Base-by-base conservation (phyloP, 192 early-diverging fungal genomes). In the Rhizoclosmatium globosum region DNA sequence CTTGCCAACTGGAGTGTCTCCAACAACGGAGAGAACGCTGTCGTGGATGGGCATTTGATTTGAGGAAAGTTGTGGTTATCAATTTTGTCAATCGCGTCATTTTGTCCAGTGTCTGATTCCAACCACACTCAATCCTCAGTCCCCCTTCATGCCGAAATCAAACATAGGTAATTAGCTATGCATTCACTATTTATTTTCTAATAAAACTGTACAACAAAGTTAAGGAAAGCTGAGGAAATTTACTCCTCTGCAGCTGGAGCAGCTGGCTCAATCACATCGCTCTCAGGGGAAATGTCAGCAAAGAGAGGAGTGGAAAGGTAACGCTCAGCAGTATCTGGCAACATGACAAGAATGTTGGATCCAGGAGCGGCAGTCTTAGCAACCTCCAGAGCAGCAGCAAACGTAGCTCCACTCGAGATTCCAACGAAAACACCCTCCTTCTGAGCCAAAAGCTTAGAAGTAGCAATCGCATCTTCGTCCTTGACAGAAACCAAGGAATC, bases 361-460 rank as follows among this genome's bases (percentile, higher is more conserved):
- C 82, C 82, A 38, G 69, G 46, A 4, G 72, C 64, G 21, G 82
- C 79, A 9, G n/a, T 80, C 46, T 70, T 39, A 45, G 82, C 82
- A 46, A 83, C 41, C 23, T 81, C n/a, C 47, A 83, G 58, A 11
- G 74, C 82, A 50, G 47, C 80, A 42, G 48, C 47, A 56, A 81
- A 80, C 1, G 79, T 82, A 45, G 82, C 82, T 46, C 82, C 82
- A 15, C 46, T 67, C 44, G 46, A 58, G 50, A 83, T 82, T 38
- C 82, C 82, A 38, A 59, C 58, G 44, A 83, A 83, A 48, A 83
- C 74, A 23, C 82, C 82, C 56, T 83, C 82, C 56, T 83, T 80
- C 50, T 75, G 60, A 47, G 82, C 82, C 44, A 83, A 48, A 1
- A 70, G 47, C 45, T 82, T 83, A 45, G 59, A 45, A 23, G 80